Conservation (phyloP, 805 yeast species). For the Candida chauliodis region DNA sequence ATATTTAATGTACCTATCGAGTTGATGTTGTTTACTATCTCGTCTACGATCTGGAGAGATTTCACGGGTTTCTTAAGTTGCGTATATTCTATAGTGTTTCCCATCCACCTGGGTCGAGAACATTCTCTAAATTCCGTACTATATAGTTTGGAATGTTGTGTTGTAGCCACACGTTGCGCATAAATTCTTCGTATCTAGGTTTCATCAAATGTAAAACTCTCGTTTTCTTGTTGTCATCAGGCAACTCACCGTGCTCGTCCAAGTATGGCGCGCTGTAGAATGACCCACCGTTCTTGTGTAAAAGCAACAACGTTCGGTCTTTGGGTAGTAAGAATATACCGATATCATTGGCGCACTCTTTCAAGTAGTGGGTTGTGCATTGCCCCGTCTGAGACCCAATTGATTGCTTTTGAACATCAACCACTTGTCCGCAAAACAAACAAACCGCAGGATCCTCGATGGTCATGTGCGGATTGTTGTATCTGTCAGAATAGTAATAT, state of each 20-base stretch:
- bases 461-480: constrained; percentile 32
- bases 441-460: constrained; percentile 81
- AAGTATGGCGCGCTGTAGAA: constrained; percentile 81
- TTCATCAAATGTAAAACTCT: constrained; percentile 66
- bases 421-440: constrained; percentile 69
- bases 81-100: constrained; percentile 62
- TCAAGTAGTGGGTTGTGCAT: constrained; percentile 67
- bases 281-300: constrained; percentile 77
- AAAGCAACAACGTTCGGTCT: constrained; percentile 57
- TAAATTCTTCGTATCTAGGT: constrained; percentile 61
- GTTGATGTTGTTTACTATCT: no score
- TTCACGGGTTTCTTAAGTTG: no score
- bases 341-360: constrained; percentile 59
- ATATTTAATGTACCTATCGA: no score
- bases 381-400: constrained; percentile 63
- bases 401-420: constrained; percentile 63
- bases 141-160: constrained; percentile 75
- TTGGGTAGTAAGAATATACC: constrained; percentile 76
- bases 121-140: constrained; percentile 75
- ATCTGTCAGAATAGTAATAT: constrained; percentile 44
- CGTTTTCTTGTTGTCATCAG: constrained; percentile 67
- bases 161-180: constrained; percentile 67
- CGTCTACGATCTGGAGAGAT: no score
- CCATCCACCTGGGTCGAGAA: constrained; percentile 93
- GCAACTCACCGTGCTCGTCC: constrained; percentile 83